Conservation (phyloP, 306 rosid genomes). For the Quercus alba region DNA sequence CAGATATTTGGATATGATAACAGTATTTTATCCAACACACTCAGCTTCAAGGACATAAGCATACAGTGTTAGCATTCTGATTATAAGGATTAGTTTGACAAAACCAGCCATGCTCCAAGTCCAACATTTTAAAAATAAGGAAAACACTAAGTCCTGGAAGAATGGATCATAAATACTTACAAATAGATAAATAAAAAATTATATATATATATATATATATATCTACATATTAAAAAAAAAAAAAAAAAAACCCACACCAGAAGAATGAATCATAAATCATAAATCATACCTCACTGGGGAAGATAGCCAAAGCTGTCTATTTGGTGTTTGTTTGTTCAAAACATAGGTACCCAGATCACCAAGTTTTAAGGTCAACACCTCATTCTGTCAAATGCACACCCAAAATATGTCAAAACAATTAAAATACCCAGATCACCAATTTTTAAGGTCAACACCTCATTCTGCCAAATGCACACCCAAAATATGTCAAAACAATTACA, state of each 20-base stretch:
- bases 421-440: conserved; percentile 34
- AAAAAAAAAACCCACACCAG: neutral
- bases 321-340: conserved; percentile 86
- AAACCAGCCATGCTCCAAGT: neutral
- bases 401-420: conserved; percentile 10
- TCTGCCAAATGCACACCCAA: conserved; percentile 40
- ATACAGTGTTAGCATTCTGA: neutral
- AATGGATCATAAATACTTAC: neutral
- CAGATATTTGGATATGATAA: neutral
- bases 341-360: conserved; percentile 74
- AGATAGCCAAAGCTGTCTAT: conserved; percentile 86
- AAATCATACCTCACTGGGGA: conserved; percentile 75
- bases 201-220: too few relatives aligned
- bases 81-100: neutral
- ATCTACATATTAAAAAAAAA: too few relatives aligned
- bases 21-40: neutral
- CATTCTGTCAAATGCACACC: conserved; percentile 52
- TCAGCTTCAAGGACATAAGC: neutral
- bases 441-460: conserved; percentile 76
- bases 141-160: neutral
- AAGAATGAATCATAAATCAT: neutral
- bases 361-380: conserved; percentile 74
- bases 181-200: too few relatives aligned
- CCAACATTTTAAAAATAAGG: neutral
- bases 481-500: conserved; percentile 6